phyloP scores from a whole-genome alignment of 495 filamentous ascomycete genomes.

The Podospora appendiculata region DNA sequence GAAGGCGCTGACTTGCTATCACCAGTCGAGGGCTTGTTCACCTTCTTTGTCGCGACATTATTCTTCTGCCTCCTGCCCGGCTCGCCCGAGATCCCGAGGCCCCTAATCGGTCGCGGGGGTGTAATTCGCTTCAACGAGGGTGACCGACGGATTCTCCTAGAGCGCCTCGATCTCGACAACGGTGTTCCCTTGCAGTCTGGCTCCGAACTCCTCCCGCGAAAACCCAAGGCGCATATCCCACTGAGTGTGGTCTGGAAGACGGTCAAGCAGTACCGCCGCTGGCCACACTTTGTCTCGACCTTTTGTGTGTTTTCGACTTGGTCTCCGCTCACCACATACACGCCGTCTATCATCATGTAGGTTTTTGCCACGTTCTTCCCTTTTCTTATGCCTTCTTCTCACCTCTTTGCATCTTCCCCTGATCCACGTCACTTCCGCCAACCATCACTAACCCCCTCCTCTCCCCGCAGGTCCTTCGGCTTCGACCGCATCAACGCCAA shows the following conservation, averaged over 20 bases:
- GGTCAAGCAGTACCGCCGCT: slow-evolving; percentile 29
- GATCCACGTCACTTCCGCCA: no score
- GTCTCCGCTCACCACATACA: slow-evolving; percentile 30
- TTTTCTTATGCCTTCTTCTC: not conserved
- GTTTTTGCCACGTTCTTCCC: not conserved
- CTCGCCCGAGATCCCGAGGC: slow-evolving; percentile 30
- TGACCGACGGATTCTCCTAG: slow-evolving; percentile 8
- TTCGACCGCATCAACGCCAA: slow-evolving; percentile 37
- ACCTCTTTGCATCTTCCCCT: not conserved
- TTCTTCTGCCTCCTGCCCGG: slow-evolving; percentile 39
- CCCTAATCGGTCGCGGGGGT: slow-evolving; percentile 26
- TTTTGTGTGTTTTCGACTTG: slow-evolving; percentile 40
- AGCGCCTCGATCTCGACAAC: slow-evolving; percentile 11
- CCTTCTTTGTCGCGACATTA: slow-evolving; percentile 36
- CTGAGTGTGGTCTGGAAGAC: slow-evolving; percentile 36
- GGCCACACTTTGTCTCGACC: slow-evolving; percentile 35
- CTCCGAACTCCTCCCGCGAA: not conserved
- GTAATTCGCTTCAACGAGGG: slow-evolving; percentile 12
- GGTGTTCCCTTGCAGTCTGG: not conserved
- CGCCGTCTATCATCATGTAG: slow-evolving; percentile 22
- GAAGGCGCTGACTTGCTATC: slow-evolving; percentile 1
- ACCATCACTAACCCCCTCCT: no score
- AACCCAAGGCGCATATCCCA: slow-evolving; percentile 24
- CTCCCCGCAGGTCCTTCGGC: slow-evolving; percentile 16
- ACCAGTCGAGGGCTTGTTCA: slow-evolving; percentile 43